phyloP scores from a whole-genome alignment of 2,329 filamentous ascomycete genomes.

The Diatrype stigma region DNA sequence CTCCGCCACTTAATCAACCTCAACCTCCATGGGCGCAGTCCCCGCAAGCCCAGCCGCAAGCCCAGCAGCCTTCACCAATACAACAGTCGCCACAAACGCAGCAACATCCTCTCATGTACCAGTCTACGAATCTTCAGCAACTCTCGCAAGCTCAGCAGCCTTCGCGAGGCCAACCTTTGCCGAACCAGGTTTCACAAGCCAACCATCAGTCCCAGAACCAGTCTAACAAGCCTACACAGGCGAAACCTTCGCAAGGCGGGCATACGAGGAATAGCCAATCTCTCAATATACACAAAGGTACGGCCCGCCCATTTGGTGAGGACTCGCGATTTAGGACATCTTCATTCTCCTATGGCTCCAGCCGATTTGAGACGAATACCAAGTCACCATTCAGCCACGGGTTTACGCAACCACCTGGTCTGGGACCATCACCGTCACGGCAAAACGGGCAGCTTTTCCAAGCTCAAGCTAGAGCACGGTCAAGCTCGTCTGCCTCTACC shows the following conservation, averaged over 20 bases:
- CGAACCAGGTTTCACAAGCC: neutral
- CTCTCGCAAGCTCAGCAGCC: neutral
- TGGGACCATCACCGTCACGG: slow-evolving; percentile 28
- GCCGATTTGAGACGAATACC: slow-evolving; percentile 22
- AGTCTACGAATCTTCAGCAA: neutral
- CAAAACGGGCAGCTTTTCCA: slow-evolving; percentile 31
- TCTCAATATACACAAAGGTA: slow-evolving; percentile 18
- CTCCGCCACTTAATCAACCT: slow-evolving; percentile 9
- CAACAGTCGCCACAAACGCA: neutral
- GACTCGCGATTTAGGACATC: slow-evolving; percentile 28
- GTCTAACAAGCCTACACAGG: neutral
- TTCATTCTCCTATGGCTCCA: slow-evolving; percentile 28
- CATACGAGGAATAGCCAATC: slow-evolving; percentile 26
- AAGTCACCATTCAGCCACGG: slow-evolving; percentile 32
- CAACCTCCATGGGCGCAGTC: neutral
- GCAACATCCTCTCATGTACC: neutral
- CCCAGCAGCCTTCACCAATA: neutral
- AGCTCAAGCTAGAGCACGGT: slow-evolving; percentile 28
- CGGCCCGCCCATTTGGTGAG: slow-evolving; percentile 24
- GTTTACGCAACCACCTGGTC: slow-evolving; percentile 27
- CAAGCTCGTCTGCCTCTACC: slow-evolving; percentile 27
- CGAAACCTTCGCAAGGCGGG: slow-evolving; percentile 7
- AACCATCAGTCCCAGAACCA: neutral
- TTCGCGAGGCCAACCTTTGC: neutral
- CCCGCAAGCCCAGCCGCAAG: neutral